These are phyloP conservation scores for Mucor lusitanicus DNA, from an alignment of 371 early-diverging fungal species.

Conservation along the genomic window DNA sequence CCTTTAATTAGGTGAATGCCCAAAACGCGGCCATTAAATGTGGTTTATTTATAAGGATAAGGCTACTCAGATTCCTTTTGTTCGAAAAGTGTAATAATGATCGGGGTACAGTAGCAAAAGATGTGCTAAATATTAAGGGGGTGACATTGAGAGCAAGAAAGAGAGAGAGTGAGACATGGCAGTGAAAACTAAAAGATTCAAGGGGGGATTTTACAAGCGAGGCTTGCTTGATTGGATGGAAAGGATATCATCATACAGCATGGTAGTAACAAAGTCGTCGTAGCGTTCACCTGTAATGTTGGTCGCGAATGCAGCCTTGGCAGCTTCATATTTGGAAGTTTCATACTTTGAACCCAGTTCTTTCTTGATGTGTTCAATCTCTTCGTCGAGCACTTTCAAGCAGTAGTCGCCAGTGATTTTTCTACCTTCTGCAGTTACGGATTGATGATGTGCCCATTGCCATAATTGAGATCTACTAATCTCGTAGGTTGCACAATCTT, in stretches of 20 bases:
- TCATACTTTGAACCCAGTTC: slow-evolving; percentile 65
- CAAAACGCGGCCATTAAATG: neutral
- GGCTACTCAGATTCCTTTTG: neutral
- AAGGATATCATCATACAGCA: slow-evolving; percentile 79
- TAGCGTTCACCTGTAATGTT: slow-evolving; percentile 82
- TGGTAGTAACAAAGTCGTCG: slow-evolving; percentile 90
- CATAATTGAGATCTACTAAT: slow-evolving; percentile 95
- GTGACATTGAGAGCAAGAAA: neutral
- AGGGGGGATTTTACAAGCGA: slow-evolving; percentile 16
- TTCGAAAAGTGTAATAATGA: neutral
- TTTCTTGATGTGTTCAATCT: slow-evolving; percentile 69
- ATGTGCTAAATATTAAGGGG: neutral
- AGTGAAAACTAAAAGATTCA: neutral
- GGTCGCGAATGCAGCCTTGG: slow-evolving; percentile 75
- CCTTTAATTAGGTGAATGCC: neutral
- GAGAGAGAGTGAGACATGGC: neutral
- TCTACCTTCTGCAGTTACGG: slow-evolving; percentile 80
- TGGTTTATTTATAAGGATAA: neutral
- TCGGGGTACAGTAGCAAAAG: neutral
- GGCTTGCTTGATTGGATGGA: slow-evolving; percentile 19
- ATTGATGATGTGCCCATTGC: slow-evolving; percentile 95
- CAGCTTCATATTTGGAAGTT: slow-evolving; percentile 71
- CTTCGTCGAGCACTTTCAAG: slow-evolving; percentile 82
- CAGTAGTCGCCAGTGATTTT: slow-evolving; percentile 76
- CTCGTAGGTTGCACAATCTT: slow-evolving; percentile 86